Evolutionary conservation across 2,329 filamentous ascomycete species (phyloP).

Genomic region (Arthrobotrys conoides): DNA sequence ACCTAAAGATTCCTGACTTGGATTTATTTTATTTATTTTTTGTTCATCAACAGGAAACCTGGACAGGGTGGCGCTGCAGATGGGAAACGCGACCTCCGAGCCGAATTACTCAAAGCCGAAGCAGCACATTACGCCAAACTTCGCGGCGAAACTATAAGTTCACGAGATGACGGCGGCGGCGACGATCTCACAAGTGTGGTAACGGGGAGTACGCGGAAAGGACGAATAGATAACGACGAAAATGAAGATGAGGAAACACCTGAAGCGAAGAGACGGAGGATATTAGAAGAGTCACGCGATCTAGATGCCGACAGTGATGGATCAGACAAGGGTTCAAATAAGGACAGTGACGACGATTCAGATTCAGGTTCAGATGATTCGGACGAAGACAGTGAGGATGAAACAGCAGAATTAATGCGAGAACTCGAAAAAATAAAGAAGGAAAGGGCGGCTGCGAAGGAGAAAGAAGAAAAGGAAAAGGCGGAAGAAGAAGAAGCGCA

Average conservation of each 20-base stretch:
- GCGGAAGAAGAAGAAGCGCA: constrained; percentile 85
- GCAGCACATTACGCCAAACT: constrained; percentile 85
- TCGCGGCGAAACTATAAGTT: constrained; percentile 70
- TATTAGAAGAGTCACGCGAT: constrained; percentile 88
- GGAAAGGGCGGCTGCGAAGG: constrained; percentile 84
- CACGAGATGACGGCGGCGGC: constrained; percentile 69
- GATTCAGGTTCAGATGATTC: constrained; percentile 67
- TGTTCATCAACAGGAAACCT: constrained; percentile 72
- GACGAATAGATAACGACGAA: constrained; percentile 66
- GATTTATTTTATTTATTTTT: background rate
- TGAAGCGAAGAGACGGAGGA: constrained; percentile 85
- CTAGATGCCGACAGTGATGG: constrained; percentile 86
- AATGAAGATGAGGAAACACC: constrained; percentile 74
- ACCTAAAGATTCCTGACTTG: background rate
- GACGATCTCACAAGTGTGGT: constrained; percentile 66
- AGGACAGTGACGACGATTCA: constrained; percentile 69
- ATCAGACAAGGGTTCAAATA: constrained; percentile 66
- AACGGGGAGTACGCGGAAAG: constrained; percentile 64
- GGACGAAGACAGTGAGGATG: constrained; percentile 80
- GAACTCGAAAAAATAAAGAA: constrained; percentile 95
- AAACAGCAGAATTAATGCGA: constrained; percentile 88
- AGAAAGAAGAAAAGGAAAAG: constrained; percentile 84
- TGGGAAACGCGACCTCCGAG: constrained; percentile 80
- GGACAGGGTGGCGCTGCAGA: constrained; percentile 90
- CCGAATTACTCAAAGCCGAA: constrained; percentile 91